Evolutionary conservation across 805 yeast species (phyloP), one percentile per base, ranked within the genome.

Genomic region (Monosporozyma unispora): DNA sequence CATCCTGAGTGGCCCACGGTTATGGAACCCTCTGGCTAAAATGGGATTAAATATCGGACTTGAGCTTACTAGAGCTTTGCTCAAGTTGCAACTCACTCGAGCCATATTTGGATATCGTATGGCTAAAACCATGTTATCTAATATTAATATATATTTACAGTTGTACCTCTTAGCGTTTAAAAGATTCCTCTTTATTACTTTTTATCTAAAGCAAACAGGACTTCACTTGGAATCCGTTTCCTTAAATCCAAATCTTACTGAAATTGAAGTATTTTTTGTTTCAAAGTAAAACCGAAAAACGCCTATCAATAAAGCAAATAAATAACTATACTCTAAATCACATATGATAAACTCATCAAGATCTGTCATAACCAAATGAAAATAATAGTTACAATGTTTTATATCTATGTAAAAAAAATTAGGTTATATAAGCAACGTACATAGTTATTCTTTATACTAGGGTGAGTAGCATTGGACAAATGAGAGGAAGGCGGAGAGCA

Each of bases 1-100:
- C 39, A 59, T 51, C 40, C 60, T 65, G 3, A 52, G 42, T 1
- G 25, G 12, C 11, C 29, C 18, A 5, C 53, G 39, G 3, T 28
- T 22, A 45, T 59, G 64, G 41, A 61, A 56, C 7, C 37, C 35
- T 39, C 53, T 50, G 1, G 29, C 33, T n/a, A 3, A 2, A 2
- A 29, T 4, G 9, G 7, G 19, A 16, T 45, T 45, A 9, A 19
- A 16, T 18, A 8, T 44, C 33, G 33, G 37, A 28, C 37, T 27
- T 29, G 46, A 33, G 28, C 33, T 41, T 14, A 47, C 16, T 9
- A 42, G 3, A 10, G 48, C 37, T 16, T 14, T 29, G 10, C 16
- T 19, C n/a, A 31, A 12, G 28, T 31, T 29, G 4, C n/a, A 16
- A n/a, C 18, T 12, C 35, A 16, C 22, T 7, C 18, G 18, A 44